Conservation (phyloP, 345 rosid species). For the Lepidium africanum region DNA sequence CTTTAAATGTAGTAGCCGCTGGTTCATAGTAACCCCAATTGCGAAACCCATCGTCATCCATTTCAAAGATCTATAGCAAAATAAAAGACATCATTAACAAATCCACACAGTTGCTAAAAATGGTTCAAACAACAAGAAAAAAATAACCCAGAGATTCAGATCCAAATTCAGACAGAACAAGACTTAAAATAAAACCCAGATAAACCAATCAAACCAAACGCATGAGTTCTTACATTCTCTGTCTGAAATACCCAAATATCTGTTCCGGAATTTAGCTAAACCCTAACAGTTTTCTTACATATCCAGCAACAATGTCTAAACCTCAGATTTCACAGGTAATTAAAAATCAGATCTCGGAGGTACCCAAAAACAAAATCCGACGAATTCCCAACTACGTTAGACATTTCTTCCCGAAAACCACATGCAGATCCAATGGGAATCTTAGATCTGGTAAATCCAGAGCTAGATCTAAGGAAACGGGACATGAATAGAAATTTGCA, state of each 20-base stretch:
- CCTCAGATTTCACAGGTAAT: background rate
- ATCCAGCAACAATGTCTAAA: background rate
- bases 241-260: background rate
- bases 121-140: background rate
- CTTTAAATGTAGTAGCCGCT: slow-evolving; percentile 53
- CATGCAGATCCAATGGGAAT: slow-evolving; percentile 20
- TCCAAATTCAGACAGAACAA: slow-evolving; percentile 19
- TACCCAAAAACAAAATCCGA: background rate
- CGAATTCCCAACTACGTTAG: background rate
- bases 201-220: background rate
- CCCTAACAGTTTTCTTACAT: background rate
- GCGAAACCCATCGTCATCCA: slow-evolving; percentile 78
- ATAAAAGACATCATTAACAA: background rate
- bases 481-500: background rate
- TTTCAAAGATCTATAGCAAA: slow-evolving; percentile 35
- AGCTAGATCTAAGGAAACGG: slow-evolving; percentile 16
- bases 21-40: slow-evolving; percentile 96
- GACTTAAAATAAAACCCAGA: background rate
- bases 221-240: background rate
- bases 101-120: background rate
- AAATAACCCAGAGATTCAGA: background rate
- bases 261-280: background rate
- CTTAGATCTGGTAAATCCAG: slow-evolving; percentile 12
- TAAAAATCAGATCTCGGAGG: slow-evolving; percentile 8
- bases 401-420: background rate